Evolutionary conservation across 352 stramenopile species (phyloP), one percentile per base, ranked within the genome.

Genomic region (Phytophthora aleatoria): DNA sequence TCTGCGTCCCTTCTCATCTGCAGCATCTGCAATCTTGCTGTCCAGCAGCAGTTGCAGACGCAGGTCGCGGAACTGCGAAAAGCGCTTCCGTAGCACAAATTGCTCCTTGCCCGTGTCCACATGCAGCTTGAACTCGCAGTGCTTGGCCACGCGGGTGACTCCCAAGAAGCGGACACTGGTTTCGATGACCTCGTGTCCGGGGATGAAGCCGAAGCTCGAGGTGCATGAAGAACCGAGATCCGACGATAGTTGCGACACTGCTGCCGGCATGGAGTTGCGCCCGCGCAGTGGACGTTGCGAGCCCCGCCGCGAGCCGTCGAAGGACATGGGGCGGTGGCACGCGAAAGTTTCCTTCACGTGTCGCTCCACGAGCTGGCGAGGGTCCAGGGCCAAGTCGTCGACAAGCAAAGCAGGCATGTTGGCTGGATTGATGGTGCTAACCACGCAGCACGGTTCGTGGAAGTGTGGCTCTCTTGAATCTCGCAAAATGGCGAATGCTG

Each of bases 31-130:
- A 4, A 27, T 13, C 11, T 64, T 65, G 11, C 42, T 28, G 16
- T 59, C 44, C 5, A 73, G 50, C 48, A 92, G 57, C 38, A 94
- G 57, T 54, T 81, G 53, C 33, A 67, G 60, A 13, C 83, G 80
- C 13, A 94, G 77, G 13, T 74, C 72, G 48, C 83, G 80, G 66
- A 92, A 89, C 50, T 94, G 77, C 38, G 81, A 91, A 71, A 71
- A 94, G 50, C 85, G 78, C 71, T 87, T 89, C 50, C 81, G 62
- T 15, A 92, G 30, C 27, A 86, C 67, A 43, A 83, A 90, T 27
- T 78, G 67, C 47, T 85, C 77, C 13, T 53, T 53, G 27, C 72
- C 73, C 16, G 81, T 87, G 51, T 85, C 68, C 16, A 94, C 78
- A 11, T 90, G 70, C 49, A 92, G 27, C 41, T 67, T 58, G 67